Percentiles rank a stretch among this genome's conserved stretches.
These are phyloP conservation scores for Dendrocalamus sinicus DNA, from an alignment of 176 grass and related monocot species.

Conservation along the genomic window DNA sequence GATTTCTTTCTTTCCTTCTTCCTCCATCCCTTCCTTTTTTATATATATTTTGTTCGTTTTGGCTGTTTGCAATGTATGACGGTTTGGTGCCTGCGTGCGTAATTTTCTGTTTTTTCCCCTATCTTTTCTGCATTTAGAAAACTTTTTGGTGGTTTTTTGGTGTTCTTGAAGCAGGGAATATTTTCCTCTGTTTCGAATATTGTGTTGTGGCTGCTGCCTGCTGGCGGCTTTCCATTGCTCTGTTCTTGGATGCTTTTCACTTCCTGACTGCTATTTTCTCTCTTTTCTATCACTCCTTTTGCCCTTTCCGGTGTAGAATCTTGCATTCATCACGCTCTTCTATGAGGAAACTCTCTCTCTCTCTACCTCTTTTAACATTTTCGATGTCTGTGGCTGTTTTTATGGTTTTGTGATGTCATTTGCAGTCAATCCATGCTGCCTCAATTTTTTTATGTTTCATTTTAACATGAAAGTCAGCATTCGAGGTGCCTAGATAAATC, in stretches of 20 bases:
- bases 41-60: background rate
- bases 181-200: background rate
- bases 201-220: background rate
- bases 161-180: slow-evolving; percentile 5
- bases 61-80: background rate
- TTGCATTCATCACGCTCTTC: background rate
- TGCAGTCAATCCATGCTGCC: slow-evolving; percentile 16
- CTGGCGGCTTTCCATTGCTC: background rate
- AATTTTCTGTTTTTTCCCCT: background rate
- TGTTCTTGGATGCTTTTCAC: background rate
- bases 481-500: slow-evolving; percentile 23
- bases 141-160: background rate
- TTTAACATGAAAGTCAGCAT: slow-evolving; percentile 36
- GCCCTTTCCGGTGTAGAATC: background rate
- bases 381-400: background rate
- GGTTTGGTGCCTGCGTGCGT: background rate
- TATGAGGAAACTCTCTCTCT: background rate
- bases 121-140: background rate
- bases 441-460: slow-evolving; percentile 15
- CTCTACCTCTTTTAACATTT: background rate
- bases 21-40: background rate
- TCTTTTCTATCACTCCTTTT: background rate
- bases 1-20: background rate
- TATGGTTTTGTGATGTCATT: background rate
- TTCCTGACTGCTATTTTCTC: background rate